These are phyloP conservation scores for Scutellaria minor DNA, from an alignment of 257 asterid genomes.

Conservation along the genomic window DNA sequence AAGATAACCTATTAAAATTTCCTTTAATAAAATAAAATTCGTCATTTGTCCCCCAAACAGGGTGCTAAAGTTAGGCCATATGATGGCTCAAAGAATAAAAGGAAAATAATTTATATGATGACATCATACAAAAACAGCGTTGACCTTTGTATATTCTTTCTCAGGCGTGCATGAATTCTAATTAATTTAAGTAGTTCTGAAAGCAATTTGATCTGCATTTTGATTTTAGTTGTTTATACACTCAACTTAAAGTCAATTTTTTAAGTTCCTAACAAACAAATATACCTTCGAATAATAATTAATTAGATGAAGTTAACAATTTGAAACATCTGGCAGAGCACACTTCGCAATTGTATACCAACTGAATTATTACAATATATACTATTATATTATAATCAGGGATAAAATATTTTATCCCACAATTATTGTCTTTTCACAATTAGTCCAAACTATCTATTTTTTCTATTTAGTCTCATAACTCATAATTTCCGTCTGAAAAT, in stretches of 20 bases:
- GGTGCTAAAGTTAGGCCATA: slow-evolving; percentile 14
- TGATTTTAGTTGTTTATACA: background rate
- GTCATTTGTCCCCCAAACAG: slow-evolving; percentile 23
- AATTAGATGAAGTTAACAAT: background rate
- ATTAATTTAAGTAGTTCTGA: background rate
- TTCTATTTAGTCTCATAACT: no score
- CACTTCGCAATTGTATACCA: background rate
- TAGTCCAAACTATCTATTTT: no score
- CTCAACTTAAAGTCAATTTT: background rate
- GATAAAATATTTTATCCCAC: no score
- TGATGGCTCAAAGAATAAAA: background rate
- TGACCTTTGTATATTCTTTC: slow-evolving; percentile 36
- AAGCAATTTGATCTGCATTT: no score
- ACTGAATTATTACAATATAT: background rate
- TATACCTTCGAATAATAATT: no score
- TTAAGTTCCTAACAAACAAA: background rate
- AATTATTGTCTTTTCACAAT: no score
- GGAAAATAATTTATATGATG: background rate
- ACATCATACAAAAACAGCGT: slow-evolving; percentile 20
- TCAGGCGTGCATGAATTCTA: slow-evolving; percentile 34
- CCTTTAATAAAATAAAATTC: background rate
- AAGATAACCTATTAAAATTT: no score
- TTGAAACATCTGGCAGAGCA: background rate
- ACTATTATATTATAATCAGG: no score
- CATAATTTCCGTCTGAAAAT: no score